Evolutionary conservation across 208 protist genomes (phyloP).

Genomic region (Trypanosoma lewisi): DNA sequence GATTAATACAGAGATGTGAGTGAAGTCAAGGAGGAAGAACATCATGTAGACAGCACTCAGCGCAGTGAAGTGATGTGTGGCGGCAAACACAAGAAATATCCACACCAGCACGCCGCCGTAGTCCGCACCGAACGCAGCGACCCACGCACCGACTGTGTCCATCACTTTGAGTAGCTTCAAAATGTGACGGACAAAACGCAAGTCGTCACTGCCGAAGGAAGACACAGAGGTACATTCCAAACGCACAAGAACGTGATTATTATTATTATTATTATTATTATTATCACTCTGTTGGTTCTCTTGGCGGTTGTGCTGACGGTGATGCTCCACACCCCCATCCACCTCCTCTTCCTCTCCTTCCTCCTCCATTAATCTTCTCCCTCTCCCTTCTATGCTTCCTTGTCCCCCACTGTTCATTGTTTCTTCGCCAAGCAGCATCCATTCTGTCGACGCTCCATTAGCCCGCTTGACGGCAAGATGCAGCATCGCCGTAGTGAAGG

Average conservation of each 20-base stretch:
- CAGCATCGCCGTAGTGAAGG: conserved; percentile 22
- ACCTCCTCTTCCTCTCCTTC: neutral
- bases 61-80: conserved; percentile 4
- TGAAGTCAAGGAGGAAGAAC: conserved; percentile 29
- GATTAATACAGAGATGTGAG: conserved; percentile 21
- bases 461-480: conserved; percentile 5
- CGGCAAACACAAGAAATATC: conserved; percentile 15
- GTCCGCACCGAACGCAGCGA: conserved; percentile 22
- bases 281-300: neutral
- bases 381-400: neutral
- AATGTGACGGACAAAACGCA: conserved; percentile 19
- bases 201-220: conserved; percentile 11
- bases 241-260: neutral
- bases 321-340: neutral
- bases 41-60: conserved; percentile 23
- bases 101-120: conserved; percentile 26
- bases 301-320: neutral
- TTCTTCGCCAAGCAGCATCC: neutral
- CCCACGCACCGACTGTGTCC: conserved; percentile 6
- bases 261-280: neutral
- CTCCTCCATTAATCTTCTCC: neutral
- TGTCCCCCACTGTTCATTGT: neutral
- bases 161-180: conserved; percentile 11
- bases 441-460: neutral
- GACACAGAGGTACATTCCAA: neutral